These are phyloP conservation scores for Sphenostylis stenocarpa DNA, from an alignment of 306 rosid species.

Conservation along the genomic window DNA sequence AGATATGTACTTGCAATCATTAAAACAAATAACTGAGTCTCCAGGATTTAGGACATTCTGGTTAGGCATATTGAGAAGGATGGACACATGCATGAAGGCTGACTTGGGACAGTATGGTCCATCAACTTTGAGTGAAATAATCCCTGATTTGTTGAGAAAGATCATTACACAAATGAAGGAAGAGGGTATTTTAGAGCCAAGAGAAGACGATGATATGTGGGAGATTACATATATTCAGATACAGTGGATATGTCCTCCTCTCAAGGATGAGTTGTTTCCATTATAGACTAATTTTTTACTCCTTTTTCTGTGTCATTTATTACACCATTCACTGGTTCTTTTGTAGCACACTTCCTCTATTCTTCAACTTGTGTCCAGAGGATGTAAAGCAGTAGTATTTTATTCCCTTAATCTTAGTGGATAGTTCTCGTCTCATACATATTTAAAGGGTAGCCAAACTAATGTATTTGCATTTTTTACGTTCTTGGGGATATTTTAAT, in stretches of 20 bases:
- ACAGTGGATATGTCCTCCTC: constrained; percentile 85
- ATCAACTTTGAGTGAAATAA: constrained; percentile 51
- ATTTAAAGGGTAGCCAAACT: neutral
- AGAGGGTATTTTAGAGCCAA: constrained; percentile 50
- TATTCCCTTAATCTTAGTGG: neutral
- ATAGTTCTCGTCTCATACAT: neutral
- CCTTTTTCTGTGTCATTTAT: constrained; percentile 1
- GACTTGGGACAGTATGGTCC: constrained; percentile 73
- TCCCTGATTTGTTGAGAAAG: constrained; percentile 70
- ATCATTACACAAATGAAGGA: constrained; percentile 75
- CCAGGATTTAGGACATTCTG: constrained; percentile 69
- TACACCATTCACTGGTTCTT: neutral
- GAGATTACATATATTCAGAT: constrained; percentile 80
- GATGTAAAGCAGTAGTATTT: constrained; percentile 1
- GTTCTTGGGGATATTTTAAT: neutral
- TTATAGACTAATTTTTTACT: constrained; percentile 7
- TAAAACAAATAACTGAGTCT: constrained; percentile 60
- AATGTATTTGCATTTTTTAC: neutral
- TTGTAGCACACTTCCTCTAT: neutral
- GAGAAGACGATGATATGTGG: constrained; percentile 82
- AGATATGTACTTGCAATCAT: constrained; percentile 65
- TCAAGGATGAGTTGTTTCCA: constrained; percentile 85
- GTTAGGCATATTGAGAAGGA: constrained; percentile 86
- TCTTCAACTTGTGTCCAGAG: neutral
- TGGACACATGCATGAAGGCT: constrained; percentile 94